phyloP scores from a whole-genome alignment of 1,284 basidiomycete species.

The Sporisorium reilianum region DNA sequence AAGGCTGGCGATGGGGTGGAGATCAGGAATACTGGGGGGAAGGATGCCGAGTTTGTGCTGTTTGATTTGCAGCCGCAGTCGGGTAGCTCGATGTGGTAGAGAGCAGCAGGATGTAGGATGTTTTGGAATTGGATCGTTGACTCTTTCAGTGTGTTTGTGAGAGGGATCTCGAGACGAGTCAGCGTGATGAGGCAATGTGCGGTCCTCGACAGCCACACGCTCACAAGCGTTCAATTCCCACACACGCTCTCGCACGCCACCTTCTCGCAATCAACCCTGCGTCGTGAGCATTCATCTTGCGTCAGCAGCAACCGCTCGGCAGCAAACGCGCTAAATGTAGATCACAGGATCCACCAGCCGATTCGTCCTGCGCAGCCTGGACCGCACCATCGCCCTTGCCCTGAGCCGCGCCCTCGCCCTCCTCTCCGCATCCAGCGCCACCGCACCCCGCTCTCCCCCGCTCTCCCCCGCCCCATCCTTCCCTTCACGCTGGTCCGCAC shows the following conservation, averaged over 20 bases:
- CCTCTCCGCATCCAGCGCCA: slow-evolving; percentile 1
- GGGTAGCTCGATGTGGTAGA: slow-evolving; percentile 3
- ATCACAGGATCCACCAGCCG: slow-evolving; percentile 44
- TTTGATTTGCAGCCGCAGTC: slow-evolving; percentile 31
- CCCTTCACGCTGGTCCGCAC: slow-evolving; percentile 1
- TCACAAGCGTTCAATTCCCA: too few species aligned
- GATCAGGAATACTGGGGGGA: slow-evolving; percentile 24
- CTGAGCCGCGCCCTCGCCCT: slow-evolving; percentile 5
- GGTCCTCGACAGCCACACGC: too few species aligned
- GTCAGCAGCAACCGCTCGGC: background rate
- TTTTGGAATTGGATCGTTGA: slow-evolving; percentile 4
- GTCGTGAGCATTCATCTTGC: too few species aligned
- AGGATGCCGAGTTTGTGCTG: slow-evolving; percentile 47
- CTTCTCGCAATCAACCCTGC: too few species aligned
- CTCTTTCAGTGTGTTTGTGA: background rate
- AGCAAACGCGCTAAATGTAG: too few species aligned
- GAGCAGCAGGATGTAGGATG: background rate
- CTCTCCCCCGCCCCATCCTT: background rate
- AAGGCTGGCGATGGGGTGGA: slow-evolving; percentile 30
- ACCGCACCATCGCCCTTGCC: slow-evolving; percentile 19
- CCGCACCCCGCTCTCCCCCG: background rate
- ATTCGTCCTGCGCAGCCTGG: slow-evolving; percentile 28
- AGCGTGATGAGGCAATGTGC: too few species aligned
- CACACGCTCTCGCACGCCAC: too few species aligned
- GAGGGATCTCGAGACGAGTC: too few species aligned